These are phyloP conservation scores for Royoungia palumana DNA, from an alignment of 768 basidiomycete genomes.

Conservation along the genomic window DNA sequence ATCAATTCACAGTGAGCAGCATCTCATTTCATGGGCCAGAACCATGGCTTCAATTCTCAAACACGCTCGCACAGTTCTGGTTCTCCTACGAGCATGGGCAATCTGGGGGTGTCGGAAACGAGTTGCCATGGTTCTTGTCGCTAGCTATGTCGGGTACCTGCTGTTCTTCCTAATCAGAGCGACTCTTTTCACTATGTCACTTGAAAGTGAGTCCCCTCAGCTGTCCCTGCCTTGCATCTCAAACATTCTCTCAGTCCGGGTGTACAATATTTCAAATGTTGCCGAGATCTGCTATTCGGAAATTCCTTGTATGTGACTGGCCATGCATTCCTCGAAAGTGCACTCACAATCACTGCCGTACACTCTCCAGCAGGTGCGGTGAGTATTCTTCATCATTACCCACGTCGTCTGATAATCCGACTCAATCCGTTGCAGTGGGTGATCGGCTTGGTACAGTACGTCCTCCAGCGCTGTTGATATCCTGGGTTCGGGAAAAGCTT, in stretches of 20 bases:
- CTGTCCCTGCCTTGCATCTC: neutral
- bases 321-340: neutral
- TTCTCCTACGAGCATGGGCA: slow-evolving; percentile 19
- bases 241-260: neutral
- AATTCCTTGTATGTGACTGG: slow-evolving; percentile 3
- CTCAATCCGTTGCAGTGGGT: slow-evolving; percentile 3
- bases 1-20: slow-evolving; percentile 15
- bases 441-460: slow-evolving; percentile 3
- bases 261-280: neutral
- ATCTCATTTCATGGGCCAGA: too few species aligned
- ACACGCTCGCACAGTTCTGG: slow-evolving; percentile 5
- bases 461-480: neutral
- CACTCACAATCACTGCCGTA: neutral
- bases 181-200: neutral
- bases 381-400: neutral
- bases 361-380: neutral
- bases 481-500: too few species aligned
- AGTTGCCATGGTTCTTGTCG: neutral
- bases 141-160: slow-evolving; percentile 7
- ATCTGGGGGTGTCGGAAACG: slow-evolving; percentile 12
- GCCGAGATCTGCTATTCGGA: neutral
- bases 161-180: neutral
- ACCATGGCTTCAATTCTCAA: neutral
- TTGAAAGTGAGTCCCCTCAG: neutral
- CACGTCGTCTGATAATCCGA: neutral